Conservation (phyloP, 306 rosid genomes). For the Chamaecrista fasciculata region DNA sequence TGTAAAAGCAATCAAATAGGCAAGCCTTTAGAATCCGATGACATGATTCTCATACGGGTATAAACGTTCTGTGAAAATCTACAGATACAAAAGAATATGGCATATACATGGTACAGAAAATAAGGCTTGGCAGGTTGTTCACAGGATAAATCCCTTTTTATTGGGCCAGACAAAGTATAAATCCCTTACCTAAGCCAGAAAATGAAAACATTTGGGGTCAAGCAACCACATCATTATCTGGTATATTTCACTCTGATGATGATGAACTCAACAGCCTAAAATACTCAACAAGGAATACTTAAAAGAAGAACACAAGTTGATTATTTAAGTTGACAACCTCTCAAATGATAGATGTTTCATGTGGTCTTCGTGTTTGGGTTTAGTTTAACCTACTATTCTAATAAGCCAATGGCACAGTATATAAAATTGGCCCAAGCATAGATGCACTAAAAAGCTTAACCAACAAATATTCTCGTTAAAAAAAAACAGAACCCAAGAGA, state of each 20-base stretch:
- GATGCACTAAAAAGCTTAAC: conserved; percentile 1
- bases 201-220: neutral
- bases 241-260: neutral
- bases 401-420: neutral
- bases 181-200: conserved; percentile 20
- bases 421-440: neutral
- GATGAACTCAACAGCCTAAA: neutral
- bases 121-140: neutral
- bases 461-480: neutral
- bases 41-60: neutral
- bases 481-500: neutral
- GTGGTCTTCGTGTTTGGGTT: neutral
- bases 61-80: neutral
- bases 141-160: conserved; percentile 26
- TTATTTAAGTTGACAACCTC: neutral
- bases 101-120: neutral
- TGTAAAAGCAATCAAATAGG: neutral
- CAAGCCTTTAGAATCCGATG: neutral
- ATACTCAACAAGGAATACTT: neutral
- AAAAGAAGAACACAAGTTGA: neutral
- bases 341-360: neutral
- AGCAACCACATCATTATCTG: neutral
- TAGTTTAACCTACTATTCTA: neutral
- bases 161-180: no score
- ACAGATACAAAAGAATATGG: neutral